A percentile compares a stretch with the other conserved stretches of the same genome.
Evolutionary conservation across 2,329 filamentous ascomycete species (phyloP).

Genomic region (Diaporthe nobilis): DNA sequence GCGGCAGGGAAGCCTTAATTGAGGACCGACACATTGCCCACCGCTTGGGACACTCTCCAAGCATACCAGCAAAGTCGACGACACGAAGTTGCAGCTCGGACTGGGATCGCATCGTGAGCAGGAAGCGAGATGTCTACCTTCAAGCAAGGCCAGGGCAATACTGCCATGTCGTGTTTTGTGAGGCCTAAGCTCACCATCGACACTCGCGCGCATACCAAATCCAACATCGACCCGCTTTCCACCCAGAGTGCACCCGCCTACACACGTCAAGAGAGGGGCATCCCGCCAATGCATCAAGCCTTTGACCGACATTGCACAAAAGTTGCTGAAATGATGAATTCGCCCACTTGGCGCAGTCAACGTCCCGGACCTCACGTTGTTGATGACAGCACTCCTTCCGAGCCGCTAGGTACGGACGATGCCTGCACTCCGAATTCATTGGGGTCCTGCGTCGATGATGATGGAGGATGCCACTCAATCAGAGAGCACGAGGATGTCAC

Average conservation of each 20-base stretch:
- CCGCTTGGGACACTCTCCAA: not conserved
- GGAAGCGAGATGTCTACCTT: constrained; percentile 12
- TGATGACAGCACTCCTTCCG: not conserved
- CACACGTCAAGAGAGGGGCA: constrained; percentile 35
- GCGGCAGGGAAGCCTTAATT: not conserved
- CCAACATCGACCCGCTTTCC: not conserved
- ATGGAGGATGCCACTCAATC: not conserved
- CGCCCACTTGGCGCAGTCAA: constrained; percentile 40
- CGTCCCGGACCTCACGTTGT: not conserved
- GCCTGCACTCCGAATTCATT: not conserved
- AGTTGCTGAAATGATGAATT: constrained; percentile 39
- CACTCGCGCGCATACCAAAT: constrained; percentile 10
- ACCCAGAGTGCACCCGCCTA: constrained; percentile 38
- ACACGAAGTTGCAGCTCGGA: no score
- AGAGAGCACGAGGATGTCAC: not conserved
- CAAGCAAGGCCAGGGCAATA: not conserved
- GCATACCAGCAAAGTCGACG: not conserved
- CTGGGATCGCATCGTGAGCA: not conserved
- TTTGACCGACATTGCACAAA: constrained; percentile 37
- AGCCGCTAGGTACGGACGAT: not conserved
- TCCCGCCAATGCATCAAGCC: constrained; percentile 29
- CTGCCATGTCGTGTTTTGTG: not conserved
- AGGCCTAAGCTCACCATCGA: constrained; percentile 37
- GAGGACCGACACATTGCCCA: not conserved
- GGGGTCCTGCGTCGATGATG: not conserved